Evolutionary conservation across 2,329 filamentous ascomycete species (phyloP), one percentile per base, ranked within the genome.

Genomic region (Cladophialophora psammophila): DNA sequence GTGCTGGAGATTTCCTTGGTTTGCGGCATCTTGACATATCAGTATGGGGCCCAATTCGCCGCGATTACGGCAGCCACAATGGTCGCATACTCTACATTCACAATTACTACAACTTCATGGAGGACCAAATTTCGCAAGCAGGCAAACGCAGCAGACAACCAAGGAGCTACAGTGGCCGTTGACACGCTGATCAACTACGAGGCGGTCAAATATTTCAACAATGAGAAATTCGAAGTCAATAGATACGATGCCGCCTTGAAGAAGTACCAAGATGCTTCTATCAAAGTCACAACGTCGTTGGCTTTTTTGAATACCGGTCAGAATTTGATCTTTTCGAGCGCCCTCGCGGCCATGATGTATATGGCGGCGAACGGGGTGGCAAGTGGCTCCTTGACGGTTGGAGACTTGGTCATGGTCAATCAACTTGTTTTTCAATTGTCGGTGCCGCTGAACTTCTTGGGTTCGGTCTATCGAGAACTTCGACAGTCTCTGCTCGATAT

Each of bases 171-270:
- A 0, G 93, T 98, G 7, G 94, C 94, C 0, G 94, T 98, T 1
- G 95, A 99, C 80, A 97, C 94, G 0, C 83, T 99, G 59, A 97
- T 99, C 83, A 99, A 99, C 81, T 99, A 97, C 76, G 95, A 99
- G 80, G 94, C 96, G 13, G 95, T 99, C 76, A 99, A 99, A 80
- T 97, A 98, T 82, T 99, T 98, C 82, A 99, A 99, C 83, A 99
- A 99, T 75, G 96, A 99, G 76, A 92, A 91, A 72, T 98, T 93
- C 72, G 95, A 99, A 81, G 92, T 97, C 52, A 86, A 87, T 36
- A 88, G 95, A 50, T 99, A 99, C 78, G 94, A 98, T 79, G 88
- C 90, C 73, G 93, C 95, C 0, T 83, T 99, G 31, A 86, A 89
- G 71, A 86, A 90, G 66, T 99, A 99, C 78, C 92, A 99, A 78